Conservation (phyloP, 352 stramenopile genomes). For the Elongisporangium prolatum region DNA sequence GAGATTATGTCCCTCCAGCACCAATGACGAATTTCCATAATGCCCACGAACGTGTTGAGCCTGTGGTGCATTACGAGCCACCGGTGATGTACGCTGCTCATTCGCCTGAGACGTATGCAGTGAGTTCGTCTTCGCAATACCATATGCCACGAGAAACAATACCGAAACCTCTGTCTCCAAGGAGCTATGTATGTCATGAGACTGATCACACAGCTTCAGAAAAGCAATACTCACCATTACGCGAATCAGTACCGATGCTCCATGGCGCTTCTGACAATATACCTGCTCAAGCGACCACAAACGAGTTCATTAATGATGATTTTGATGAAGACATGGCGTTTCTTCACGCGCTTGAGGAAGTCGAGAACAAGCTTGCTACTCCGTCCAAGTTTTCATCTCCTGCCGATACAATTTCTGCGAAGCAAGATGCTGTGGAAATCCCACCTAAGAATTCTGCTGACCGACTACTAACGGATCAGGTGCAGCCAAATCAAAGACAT, state of each 20-base stretch:
- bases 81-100: not conserved
- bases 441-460: not conserved
- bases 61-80: not conserved
- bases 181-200: not conserved
- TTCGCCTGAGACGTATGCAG: not conserved
- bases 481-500: not conserved
- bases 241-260: not conserved
- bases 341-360: constrained; percentile 57
- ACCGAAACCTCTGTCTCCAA: not conserved
- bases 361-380: constrained; percentile 40
- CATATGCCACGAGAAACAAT: not conserved
- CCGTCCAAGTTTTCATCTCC: constrained; percentile 14
- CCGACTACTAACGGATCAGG: not conserved
- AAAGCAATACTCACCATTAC: not conserved
- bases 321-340: constrained; percentile 64
- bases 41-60: not conserved
- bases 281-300: constrained; percentile 5
- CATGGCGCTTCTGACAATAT: not conserved
- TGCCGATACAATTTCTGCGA: not conserved
- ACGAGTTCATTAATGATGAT: constrained; percentile 64
- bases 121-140: not conserved
- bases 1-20: not conserved
- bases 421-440: not conserved
- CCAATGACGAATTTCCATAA: not conserved
- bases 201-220: not conserved